phyloP scores from a whole-genome alignment of 305 asterid species.

The Fraxinus sp. region DNA sequence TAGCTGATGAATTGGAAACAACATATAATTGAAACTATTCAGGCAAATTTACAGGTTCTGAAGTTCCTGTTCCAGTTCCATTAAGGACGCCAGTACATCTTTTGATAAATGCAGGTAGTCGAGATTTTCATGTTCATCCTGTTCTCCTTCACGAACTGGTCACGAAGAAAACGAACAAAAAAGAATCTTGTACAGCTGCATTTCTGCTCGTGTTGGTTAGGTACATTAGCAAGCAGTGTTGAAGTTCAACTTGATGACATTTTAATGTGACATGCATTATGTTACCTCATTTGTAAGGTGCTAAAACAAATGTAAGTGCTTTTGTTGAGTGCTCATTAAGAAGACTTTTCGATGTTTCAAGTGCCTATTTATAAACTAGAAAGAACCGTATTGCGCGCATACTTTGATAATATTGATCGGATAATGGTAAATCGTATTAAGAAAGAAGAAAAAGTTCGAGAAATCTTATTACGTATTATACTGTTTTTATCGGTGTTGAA shows the following conservation, averaged over 20 bases:
- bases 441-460: background rate
- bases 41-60: background rate
- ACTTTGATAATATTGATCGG: background rate
- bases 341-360: background rate
- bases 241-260: background rate
- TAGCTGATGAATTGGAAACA: too few species aligned
- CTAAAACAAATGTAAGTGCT: background rate
- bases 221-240: background rate
- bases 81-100: background rate
- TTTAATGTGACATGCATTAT: background rate
- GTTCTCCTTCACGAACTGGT: background rate
- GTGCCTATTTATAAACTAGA: background rate
- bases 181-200: background rate
- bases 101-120: background rate
- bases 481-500: too few species aligned
- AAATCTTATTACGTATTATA: too few species aligned
- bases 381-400: background rate
- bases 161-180: background rate
- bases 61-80: background rate
- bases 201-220: background rate
- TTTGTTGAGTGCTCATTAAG: background rate
- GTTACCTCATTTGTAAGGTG: background rate
- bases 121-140: background rate
- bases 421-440: too few species aligned
- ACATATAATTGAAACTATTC: background rate